phyloP scores from a whole-genome alignment of 2,329 filamentous ascomycete species.

The Alternaria gaisen region DNA sequence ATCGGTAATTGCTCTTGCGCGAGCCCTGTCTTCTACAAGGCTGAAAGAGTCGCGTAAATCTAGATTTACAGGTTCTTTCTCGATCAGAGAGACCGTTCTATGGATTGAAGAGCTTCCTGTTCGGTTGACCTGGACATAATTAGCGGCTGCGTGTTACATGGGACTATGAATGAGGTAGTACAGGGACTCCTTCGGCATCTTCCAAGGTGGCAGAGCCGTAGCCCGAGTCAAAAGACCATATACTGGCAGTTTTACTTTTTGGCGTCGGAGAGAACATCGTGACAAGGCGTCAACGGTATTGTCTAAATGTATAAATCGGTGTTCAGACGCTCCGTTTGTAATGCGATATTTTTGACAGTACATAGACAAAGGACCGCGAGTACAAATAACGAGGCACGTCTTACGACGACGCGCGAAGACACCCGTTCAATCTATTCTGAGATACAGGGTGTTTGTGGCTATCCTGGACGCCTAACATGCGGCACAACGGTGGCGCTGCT shows the following conservation, averaged over 20 bases:
- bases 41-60: conserved; percentile 18
- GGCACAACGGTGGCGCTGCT: conserved; percentile 22
- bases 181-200: conserved; percentile 25
- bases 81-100: neutral
- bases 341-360: neutral
- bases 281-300: conserved; percentile 6
- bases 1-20: conserved; percentile 12
- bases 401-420: conserved; percentile 5
- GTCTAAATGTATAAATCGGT: neutral
- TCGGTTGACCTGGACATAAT: conserved; percentile 21
- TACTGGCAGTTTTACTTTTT: conserved; percentile 38
- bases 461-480: conserved; percentile 22
- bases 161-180: neutral
- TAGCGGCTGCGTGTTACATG: neutral
- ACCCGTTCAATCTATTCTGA: conserved; percentile 21
- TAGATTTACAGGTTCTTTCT: conserved; percentile 6
- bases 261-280: conserved; percentile 37
- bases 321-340: neutral
- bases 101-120: conserved; percentile 5
- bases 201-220: conserved; percentile 36
- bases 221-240: conserved; percentile 47
- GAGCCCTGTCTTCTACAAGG: conserved; percentile 21
- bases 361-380: conserved; percentile 1
- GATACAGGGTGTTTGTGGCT: conserved; percentile 37
- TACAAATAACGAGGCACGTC: conserved; percentile 8